These are phyloP conservation scores for Ustilago shanxiensis DNA, from an alignment of 1,284 basidiomycete species.

Conservation along the genomic window DNA sequence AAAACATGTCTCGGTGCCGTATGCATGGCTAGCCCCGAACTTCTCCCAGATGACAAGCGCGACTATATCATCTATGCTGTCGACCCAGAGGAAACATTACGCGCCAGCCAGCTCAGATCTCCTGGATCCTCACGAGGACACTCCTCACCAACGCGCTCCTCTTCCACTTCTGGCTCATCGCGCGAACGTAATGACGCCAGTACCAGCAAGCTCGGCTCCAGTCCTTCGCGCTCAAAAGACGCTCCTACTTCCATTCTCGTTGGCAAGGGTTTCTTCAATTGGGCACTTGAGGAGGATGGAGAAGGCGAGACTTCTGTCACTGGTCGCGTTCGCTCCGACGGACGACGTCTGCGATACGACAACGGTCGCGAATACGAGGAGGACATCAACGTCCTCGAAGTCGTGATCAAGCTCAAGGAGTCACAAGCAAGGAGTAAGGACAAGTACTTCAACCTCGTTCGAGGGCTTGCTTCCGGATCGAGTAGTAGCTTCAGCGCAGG, in stretches of 20 bases:
- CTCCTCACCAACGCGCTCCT: slow-evolving; percentile 24
- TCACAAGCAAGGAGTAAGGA: slow-evolving; percentile 60
- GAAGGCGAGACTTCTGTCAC: slow-evolving; percentile 65
- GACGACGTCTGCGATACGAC: slow-evolving; percentile 50
- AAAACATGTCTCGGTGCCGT: slow-evolving; percentile 67
- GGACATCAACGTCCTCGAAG: slow-evolving; percentile 61
- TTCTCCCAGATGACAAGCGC: slow-evolving; percentile 58
- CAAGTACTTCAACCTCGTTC: slow-evolving; percentile 58
- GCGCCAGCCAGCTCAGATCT: slow-evolving; percentile 44
- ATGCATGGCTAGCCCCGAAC: slow-evolving; percentile 67
- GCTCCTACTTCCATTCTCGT: slow-evolving; percentile 54
- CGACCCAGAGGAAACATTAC: slow-evolving; percentile 65
- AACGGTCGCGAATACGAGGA: slow-evolving; percentile 58
- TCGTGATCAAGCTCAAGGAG: slow-evolving; percentile 66
- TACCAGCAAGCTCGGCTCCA: slow-evolving; percentile 36
- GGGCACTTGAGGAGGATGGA: slow-evolving; percentile 63
- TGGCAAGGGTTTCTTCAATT: slow-evolving; percentile 67
- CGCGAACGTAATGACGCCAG: slow-evolving; percentile 38
- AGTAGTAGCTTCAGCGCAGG: slow-evolving; percentile 38
- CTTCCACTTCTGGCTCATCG: slow-evolving; percentile 21
- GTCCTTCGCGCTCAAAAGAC: slow-evolving; percentile 33
- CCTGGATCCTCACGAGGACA: slow-evolving; percentile 28
- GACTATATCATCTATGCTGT: slow-evolving; percentile 69
- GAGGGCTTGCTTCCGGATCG: slow-evolving; percentile 43
- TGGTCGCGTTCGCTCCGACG: slow-evolving; percentile 61